Evolutionary conservation across 345 rosid genomes (phyloP), one percentile per base, ranked within the genome.

Genomic region (Conringia planisiliqua): DNA sequence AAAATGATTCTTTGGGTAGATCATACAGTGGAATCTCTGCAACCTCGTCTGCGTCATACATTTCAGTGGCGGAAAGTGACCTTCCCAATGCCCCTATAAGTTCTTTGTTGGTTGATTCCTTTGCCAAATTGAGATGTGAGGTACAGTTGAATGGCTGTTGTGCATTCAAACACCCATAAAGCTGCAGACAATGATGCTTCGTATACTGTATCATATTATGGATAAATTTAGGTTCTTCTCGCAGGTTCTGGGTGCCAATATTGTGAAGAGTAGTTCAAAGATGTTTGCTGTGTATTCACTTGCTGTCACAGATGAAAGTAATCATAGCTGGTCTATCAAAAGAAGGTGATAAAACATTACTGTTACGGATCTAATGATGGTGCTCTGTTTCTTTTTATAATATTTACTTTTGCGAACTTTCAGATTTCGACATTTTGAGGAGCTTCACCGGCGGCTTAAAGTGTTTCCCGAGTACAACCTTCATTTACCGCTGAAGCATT

Each of bases 401-500:
- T 47, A 18, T 22, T 8, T 48, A 47, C 9, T 18, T 48, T 32
- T 50, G 11, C 29, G 50, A 61, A 35, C 68, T 30, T 29, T 63
- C 77, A 96, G 97, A 85, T 96, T 92, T 78, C 97, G 97, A 56
- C 99, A 96, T 84, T 96, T 96, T 86, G 99, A 96, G 87, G 99
- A 96, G 87, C 81, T 96, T 70, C 99, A 96, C 81, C 89, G 89
- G 67, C 95, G 96, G 59, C 93, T 96, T 51, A 96, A 90, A 82
- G 88, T 85, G 78, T 90, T 90, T 85, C 85, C 89, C 1, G 98
- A 89, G 76, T 96, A 92, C 76, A 87, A 82, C 85, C 94, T 92
- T 74, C 90, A 96, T 79, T 84, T 96, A 85, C 99, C 97, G 5
- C 99, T 98, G 4, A 96, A 96, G 80, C 97, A 89, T 88, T 96